phyloP scores from a whole-genome alignment of 1,139 yeast species.

The Schwanniomyces etchellsii region DNA sequence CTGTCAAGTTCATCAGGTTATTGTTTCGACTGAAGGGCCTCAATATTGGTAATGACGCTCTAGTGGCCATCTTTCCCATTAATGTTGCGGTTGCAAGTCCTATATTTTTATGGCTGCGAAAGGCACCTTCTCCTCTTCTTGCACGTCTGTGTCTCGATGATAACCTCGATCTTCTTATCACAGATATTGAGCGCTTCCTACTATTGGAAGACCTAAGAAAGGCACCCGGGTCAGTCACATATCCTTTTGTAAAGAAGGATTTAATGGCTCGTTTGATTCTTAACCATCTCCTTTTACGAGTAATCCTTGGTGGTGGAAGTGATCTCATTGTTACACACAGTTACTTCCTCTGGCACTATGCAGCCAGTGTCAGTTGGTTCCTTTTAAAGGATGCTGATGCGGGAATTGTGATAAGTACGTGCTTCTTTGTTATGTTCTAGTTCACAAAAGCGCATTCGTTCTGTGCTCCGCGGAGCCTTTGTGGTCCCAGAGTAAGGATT shows the following conservation, averaged over 20 bases:
- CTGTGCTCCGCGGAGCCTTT: too few relatives aligned
- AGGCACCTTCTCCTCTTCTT: constrained; percentile 9
- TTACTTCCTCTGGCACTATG: neutral
- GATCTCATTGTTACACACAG: constrained; percentile 31
- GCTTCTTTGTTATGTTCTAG: too few relatives aligned
- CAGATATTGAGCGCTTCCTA: constrained; percentile 16
- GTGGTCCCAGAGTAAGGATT: too few relatives aligned
- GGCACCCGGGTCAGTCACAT: constrained; percentile 25
- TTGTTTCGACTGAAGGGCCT: constrained; percentile 8
- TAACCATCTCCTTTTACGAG: constrained; percentile 32
- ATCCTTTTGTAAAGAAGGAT: constrained; percentile 23
- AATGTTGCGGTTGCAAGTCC: constrained; percentile 21
- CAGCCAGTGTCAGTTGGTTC: too few relatives aligned
- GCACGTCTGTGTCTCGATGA: constrained; percentile 15
- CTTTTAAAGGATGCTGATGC: too few relatives aligned
- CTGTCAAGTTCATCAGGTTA: constrained; percentile 13
- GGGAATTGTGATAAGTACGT: too few relatives aligned
- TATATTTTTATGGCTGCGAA: constrained; percentile 17
- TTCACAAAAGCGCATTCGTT: too few relatives aligned
- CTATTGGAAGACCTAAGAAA: constrained; percentile 9
- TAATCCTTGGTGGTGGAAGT: constrained; percentile 40
- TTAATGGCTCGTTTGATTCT: constrained; percentile 27
- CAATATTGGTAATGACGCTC: constrained; percentile 18
- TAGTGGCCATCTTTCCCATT: constrained; percentile 19
- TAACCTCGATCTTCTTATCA: constrained; percentile 20